Conservation (phyloP, 169 alveolate genomes). For the Plasmodium gallinaceum region DNA sequence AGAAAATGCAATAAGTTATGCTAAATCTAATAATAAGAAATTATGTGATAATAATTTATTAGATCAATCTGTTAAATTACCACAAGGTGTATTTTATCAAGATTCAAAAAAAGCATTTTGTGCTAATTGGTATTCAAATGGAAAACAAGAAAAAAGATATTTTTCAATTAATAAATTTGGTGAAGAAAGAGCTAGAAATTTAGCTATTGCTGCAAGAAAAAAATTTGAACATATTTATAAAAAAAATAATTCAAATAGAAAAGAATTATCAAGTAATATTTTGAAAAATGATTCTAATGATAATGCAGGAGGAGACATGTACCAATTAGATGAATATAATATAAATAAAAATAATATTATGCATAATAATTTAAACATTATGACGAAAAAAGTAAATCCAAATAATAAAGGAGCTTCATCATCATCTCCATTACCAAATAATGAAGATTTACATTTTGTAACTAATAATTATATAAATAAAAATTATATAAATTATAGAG, state of each 20-base stretch:
- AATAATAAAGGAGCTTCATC: background rate
- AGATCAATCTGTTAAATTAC: constrained; percentile 49
- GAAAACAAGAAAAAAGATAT: constrained; percentile 86
- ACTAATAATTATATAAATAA: background rate
- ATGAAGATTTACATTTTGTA: background rate
- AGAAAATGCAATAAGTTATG: constrained; percentile 25
- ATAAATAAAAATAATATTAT: too few species aligned
- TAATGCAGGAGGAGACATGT: background rate
- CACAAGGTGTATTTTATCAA: constrained; percentile 75
- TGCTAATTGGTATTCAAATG: constrained; percentile 88
- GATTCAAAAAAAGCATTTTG: constrained; percentile 77
- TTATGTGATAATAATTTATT: constrained; percentile 13
- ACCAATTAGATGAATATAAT: too few species aligned
- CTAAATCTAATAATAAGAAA: constrained; percentile 54
- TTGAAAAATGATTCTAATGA: background rate
- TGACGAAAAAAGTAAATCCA: too few species aligned
- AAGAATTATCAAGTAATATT: background rate
- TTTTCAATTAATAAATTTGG: constrained; percentile 88
- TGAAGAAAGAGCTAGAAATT: constrained; percentile 85
- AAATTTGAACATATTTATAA: constrained; percentile 57
- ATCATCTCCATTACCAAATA: background rate
- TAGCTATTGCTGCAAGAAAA: constrained; percentile 87
- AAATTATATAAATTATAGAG: background rate
- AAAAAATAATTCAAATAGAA: constrained; percentile 24
- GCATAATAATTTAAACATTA: too few species aligned